phyloP scores from a whole-genome alignment of 768 basidiomycete genomes.

The Termitomyces sp. region DNA sequence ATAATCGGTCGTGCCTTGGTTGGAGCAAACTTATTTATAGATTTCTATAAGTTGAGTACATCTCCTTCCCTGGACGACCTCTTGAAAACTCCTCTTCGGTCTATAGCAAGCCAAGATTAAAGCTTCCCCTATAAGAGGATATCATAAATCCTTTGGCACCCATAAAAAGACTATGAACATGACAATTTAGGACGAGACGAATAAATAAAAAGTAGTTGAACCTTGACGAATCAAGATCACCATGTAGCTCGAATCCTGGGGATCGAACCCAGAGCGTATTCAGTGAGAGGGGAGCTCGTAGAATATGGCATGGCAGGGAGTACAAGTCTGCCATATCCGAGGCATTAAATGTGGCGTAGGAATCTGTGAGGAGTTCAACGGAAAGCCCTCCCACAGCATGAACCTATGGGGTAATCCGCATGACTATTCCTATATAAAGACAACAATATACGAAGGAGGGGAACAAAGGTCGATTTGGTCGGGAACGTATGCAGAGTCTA shows the following conservation, averaged over 20 bases:
- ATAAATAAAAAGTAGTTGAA: slow-evolving; percentile 7
- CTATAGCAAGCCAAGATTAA: too few species aligned
- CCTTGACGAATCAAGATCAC: slow-evolving; percentile 9
- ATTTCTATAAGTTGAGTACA: too few species aligned
- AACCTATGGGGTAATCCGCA: not conserved
- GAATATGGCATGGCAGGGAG: not conserved
- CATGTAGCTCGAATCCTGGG: slow-evolving; percentile 11
- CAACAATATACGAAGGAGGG: not conserved
- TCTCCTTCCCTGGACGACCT: too few species aligned
- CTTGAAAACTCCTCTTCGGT: too few species aligned
- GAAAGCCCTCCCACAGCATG: not conserved
- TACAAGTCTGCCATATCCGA: slow-evolving; percentile 4
- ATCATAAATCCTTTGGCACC: too few species aligned
- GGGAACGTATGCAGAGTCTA: not conserved
- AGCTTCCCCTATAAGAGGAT: too few species aligned
- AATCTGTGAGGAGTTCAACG: not conserved
- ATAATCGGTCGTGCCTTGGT: too few species aligned
- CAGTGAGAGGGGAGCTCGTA: not conserved
- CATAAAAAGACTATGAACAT: too few species aligned
- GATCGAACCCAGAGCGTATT: slow-evolving; percentile 7
- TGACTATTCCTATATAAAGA: not conserved
- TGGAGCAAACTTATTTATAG: too few species aligned
- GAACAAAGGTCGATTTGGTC: not conserved
- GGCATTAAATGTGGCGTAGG: slow-evolving; percentile 7
- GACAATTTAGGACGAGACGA: too few species aligned